A percentile compares a stretch with the other conserved stretches of the same genome.
Conservation (phyloP, 495 filamentous ascomycete species). For the Oleoguttula mirabilis region DNA sequence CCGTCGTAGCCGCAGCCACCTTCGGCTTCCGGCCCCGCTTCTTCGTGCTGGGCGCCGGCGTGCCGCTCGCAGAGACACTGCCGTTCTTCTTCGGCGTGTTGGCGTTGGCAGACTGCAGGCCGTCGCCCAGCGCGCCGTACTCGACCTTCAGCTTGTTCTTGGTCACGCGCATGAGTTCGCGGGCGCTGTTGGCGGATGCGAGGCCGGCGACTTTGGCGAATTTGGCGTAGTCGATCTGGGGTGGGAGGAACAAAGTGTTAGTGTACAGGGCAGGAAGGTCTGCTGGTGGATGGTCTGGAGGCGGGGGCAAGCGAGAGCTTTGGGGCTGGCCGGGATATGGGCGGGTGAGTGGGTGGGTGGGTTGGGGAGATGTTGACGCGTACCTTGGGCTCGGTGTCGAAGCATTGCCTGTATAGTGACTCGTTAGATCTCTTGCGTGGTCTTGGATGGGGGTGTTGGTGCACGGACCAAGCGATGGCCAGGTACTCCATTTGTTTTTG, state of each 20-base stretch:
- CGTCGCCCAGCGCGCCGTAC: constrained; percentile 4
- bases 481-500: constrained; percentile 10
- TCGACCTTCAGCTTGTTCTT: constrained; percentile 13
- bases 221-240: constrained; percentile 13
- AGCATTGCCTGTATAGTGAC: constrained; percentile 16
- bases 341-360: no score
- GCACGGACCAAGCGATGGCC: background rate
- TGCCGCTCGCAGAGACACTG: background rate
- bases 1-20: background rate
- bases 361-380: no score
- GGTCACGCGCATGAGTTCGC: constrained; percentile 14
- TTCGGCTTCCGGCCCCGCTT: background rate
- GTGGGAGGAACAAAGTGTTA: background rate
- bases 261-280: no score
- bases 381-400: constrained; percentile 8
- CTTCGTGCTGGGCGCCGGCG: background rate
- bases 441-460: background rate
- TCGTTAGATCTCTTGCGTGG: background rate
- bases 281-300: no score
- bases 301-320: no score
- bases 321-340: no score
- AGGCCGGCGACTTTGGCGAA: constrained; percentile 11
- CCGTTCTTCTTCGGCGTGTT: constrained; percentile 2
- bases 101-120: background rate
- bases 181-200: constrained; percentile 1